phyloP scores from a whole-genome alignment of 2,329 filamentous ascomycete species.

The Ophiognomonia clavigignenti-juglandacearum region DNA sequence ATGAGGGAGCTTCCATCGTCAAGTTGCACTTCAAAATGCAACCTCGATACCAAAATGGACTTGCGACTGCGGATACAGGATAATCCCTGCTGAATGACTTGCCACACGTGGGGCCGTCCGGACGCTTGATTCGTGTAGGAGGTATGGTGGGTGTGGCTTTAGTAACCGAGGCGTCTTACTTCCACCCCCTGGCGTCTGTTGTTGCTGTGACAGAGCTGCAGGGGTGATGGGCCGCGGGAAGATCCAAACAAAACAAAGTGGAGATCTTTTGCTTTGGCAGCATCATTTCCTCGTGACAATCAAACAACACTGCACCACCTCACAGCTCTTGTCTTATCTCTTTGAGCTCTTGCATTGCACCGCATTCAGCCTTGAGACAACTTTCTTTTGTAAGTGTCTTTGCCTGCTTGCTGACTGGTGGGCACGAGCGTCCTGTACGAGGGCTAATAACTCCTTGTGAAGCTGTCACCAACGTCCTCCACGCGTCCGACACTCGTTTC shows the following conservation, averaged over 20 bases:
- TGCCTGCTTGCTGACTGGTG: neutral
- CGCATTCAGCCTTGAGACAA: neutral
- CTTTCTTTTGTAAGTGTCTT: neutral
- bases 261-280: neutral
- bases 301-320: neutral
- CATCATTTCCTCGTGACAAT: neutral
- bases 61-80: neutral
- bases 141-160: neutral
- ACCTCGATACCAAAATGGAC: neutral
- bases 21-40: neutral
- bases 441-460: no score
- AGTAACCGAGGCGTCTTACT: neutral
- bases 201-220: neutral
- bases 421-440: no score
- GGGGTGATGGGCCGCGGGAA: constrained; percentile 1
- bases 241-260: constrained; percentile 13
- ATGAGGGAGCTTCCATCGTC: no score
- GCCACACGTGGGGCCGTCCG: neutral
- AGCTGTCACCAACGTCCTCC: no score
- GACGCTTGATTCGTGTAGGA: neutral
- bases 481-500: neutral
- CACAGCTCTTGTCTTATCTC: neutral
- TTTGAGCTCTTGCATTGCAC: neutral
- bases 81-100: neutral
- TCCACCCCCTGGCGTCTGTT: neutral